These are phyloP conservation scores for Zygoascus sp. DNA, from an alignment of 1,139 yeast genomes.

Conservation along the genomic window DNA sequence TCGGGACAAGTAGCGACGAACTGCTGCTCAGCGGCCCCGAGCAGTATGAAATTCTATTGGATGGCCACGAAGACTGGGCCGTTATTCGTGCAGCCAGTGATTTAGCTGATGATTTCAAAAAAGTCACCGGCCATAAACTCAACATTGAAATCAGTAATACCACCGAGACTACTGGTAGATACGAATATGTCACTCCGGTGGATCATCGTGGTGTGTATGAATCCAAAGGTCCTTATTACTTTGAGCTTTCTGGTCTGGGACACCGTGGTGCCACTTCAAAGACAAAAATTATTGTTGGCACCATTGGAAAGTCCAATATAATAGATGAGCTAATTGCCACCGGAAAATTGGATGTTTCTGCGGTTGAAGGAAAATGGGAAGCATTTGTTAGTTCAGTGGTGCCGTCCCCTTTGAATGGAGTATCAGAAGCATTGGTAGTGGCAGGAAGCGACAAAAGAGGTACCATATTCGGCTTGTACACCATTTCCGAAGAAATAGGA, in stretches of 20 bases:
- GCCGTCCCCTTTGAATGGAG: constrained; percentile 16
- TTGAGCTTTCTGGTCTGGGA: constrained; percentile 12
- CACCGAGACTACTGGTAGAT: constrained; percentile 16
- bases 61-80: constrained; percentile 20
- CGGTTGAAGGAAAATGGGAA: constrained; percentile 20
- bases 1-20: not conserved
- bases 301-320: constrained; percentile 18
- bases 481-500: constrained; percentile 21
- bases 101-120: constrained; percentile 18
- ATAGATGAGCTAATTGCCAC: constrained; percentile 16
- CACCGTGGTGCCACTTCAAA: constrained; percentile 14
- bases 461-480: constrained; percentile 21
- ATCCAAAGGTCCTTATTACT: constrained; percentile 10
- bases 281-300: constrained; percentile 20
- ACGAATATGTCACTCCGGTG: constrained; percentile 16
- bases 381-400: constrained; percentile 16
- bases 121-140: constrained; percentile 16
- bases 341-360: constrained; percentile 17
- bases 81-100: constrained; percentile 20
- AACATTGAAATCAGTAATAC: constrained; percentile 13
- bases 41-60: constrained; percentile 20
- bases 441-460: constrained; percentile 23
- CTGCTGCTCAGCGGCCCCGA: constrained; percentile 2
- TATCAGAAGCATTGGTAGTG: constrained; percentile 19
- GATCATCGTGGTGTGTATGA: constrained; percentile 13